Evolutionary conservation across 2,329 filamentous ascomycete genomes (phyloP), one percentile per base, ranked within the genome.

Genomic region (Berkeleyomyces rouxiae): DNA sequence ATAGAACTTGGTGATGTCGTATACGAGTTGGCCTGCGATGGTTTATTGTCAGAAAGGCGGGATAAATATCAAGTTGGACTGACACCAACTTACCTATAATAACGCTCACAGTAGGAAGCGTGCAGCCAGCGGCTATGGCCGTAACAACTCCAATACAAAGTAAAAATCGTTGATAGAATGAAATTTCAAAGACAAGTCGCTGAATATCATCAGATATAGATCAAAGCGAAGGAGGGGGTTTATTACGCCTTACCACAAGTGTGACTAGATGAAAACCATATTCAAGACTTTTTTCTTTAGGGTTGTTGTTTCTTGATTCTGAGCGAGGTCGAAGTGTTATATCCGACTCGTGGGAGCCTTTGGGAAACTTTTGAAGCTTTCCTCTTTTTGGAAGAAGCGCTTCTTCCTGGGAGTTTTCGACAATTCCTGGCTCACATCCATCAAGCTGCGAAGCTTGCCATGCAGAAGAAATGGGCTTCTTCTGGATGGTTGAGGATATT

Each of bases 51-150:
- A 47, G 58, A 5, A 23, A 11, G 36, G n/a, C 33, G 46, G 3
- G 23, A 40, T 40, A 5, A 36, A 7, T 4, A 3, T 36, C 11
- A 13, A 10, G 16, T 51, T 31, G 10, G 4, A 51, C 23, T 23
- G 23, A 23, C 23, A 23, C 23, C 23, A 23, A 23, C 23, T 23
- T 23, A 23, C 33, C 9, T 43, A 16, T 11, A 58, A 13, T 10
- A 31, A 36, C 13, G 11, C 63, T 37, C 63, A 66, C 69, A 61
- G 74, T 64, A 2, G 73, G 70, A 61, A 74, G 61, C n/a, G 67
- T 68, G n/a, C 60, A 61, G 4, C 64, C 66, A 3, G 66, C 42
- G 2, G 63, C 63, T 39, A 66, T 61, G 2, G 66, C 66, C 4
- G 64, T 61, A 31, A 63, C 6, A 4, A 65, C 43, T 31, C 63